Base-by-base conservation (phyloP, 2,329 filamentous ascomycete genomes). In the Epichloe hybrida region DNA sequence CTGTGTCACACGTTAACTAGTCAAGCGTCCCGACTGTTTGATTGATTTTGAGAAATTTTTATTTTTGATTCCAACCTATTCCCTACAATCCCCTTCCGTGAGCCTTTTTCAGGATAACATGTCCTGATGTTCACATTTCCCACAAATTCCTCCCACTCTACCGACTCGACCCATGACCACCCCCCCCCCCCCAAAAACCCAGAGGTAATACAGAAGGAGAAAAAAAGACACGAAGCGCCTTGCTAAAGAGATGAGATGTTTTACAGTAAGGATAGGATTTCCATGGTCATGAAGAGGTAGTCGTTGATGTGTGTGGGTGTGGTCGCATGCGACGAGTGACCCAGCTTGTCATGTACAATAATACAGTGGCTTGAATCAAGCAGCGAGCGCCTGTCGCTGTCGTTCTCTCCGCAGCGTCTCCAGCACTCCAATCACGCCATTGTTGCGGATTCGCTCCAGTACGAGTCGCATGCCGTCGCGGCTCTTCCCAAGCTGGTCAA, bases 401-500 rank as follows among this genome's bases (percentile, higher is more conserved):
- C 69, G 68, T 54, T 72, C 70, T 42, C 68, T 62, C 41, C 76
- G 71, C 56, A 77, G 67, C 47, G 76, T 71, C 62, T 81, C 78
- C 36, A 81, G 64, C 34, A 81, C 76, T 39, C 75, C 74, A 50
- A 80, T 75, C 51, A 80, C 72, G 34, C 77, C 75, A 40, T 73
- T 77, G 63, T 77, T 76, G 46, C 78, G 73, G 49, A 81, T 69
- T 46, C 86, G 74, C 66, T 89, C 84, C 21, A 93, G 73, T 8
- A 93, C 86, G 38, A 90, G 79, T 51, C 79, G 81, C 87, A 93
- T 91, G 46, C 87, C 87, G 64, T 90, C 84, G 47, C 84, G 81
- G 58, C 85, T 87, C 70, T 90, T 90, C 48, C 83, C 81, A 59
- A 91, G 76, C 62, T 87, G 85, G 59, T 85, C 83, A 56, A 84